Percentiles rank a stretch among this genome's conserved stretches.
phyloP scores from a whole-genome alignment of 2,329 filamentous ascomycete genomes.

The Fusarium newnesense region DNA sequence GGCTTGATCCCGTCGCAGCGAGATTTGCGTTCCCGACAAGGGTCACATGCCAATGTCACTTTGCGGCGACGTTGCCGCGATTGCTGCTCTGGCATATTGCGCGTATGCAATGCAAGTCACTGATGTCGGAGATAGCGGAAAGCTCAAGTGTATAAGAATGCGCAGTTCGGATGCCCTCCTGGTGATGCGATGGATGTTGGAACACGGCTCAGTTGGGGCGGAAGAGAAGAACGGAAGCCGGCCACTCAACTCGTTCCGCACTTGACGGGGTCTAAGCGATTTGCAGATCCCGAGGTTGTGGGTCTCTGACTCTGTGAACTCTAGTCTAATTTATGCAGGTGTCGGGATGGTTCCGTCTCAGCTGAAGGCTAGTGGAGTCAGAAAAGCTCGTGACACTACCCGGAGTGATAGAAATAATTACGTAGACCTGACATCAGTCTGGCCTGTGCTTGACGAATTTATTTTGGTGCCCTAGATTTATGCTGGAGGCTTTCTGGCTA shows the following conservation, averaged over 20 bases:
- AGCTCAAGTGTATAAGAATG: no score
- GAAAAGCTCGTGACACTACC: no score
- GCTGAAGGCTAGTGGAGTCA: neutral
- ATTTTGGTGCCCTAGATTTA: no score
- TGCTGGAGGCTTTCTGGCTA: neutral
- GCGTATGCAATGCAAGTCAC: neutral
- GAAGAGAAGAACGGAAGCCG: neutral
- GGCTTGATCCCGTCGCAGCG: slow-evolving; percentile 7
- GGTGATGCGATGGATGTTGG: neutral
- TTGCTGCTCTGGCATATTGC: neutral
- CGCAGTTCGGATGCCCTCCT: neutral
- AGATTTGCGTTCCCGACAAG: slow-evolving; percentile 2
- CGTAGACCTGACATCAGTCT: rapidly evolving
- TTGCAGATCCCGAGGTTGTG: neutral
- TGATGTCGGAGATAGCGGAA: neutral
- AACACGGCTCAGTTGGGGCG: neutral
- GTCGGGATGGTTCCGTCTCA: neutral
- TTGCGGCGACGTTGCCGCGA: neutral
- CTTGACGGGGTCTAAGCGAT: neutral
- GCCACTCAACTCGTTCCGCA: neutral
- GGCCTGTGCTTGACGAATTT: rapidly evolving
- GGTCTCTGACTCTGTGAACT: neutral
- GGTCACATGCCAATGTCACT: neutral
- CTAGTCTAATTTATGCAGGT: neutral
- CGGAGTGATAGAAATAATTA: rapidly evolving